Evolutionary conservation across 2,329 filamentous ascomycete genomes (phyloP), one percentile per base, ranked within the genome.

Genomic region (Alternaria sp.): DNA sequence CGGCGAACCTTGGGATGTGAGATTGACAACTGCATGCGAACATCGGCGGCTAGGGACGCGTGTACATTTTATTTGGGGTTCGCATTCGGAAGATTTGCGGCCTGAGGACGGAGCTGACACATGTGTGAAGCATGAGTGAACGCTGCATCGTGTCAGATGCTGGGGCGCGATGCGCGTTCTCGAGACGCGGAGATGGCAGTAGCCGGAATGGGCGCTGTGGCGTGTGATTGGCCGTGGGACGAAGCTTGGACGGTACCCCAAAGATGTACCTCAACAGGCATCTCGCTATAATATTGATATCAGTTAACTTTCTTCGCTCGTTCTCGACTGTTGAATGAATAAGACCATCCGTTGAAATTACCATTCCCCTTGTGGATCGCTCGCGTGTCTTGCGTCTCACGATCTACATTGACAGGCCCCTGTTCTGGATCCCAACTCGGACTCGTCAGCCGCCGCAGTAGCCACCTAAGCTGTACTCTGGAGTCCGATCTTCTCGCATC

Each of bases 381-480:
- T 51, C 56, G 53, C 50, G 65, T 58, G 62, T 46, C 21, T 50
- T 56, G 36, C 40, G 23, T 53, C 46, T 57, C 17, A 26, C 46
- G 47, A 23, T 60, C 28, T 43, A 32, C 45, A 32, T 45, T 26
- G 15, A 56, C 21, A 57, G 11, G 21, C 53, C 44, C 58, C 55
- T 62, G 60, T 51, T 49, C 40, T 59, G 59, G 53, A 69, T 51
- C 67, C 62, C 60, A 61, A 63, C 64, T 43, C 59, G 62, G 67
- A 65, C 70, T 72, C 67, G 73, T 76, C 66, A 76, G 73, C 73
- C 61, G 67, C 62, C 68, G 71, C 64, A 65, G 55, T 54, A 65
- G 74, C 73, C 71, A 74, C 72, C 68, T 74, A 73, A 66, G 59
- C 23, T 32, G 21, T 44, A 67, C 62, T 56, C 63, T 63, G 46